Conservation (phyloP, 1,139 yeast genomes). For the Meyerozyma smithsonii region DNA sequence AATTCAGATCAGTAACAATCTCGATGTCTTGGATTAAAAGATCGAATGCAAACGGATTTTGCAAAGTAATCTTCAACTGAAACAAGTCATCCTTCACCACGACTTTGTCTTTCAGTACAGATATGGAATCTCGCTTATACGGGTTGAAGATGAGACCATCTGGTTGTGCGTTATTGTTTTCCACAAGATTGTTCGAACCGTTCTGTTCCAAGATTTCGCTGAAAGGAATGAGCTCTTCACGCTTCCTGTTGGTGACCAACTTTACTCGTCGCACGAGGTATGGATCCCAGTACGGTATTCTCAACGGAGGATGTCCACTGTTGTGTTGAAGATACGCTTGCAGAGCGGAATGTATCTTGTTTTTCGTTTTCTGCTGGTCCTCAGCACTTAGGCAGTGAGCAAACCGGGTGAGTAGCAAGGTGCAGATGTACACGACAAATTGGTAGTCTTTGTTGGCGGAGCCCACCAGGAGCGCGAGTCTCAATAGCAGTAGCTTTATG, state of each 20-base stretch:
- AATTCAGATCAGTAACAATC: constrained; percentile 31
- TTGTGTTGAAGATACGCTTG: constrained; percentile 8
- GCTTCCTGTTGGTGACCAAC: constrained; percentile 20
- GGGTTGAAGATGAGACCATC: constrained; percentile 33
- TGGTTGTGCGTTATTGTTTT: constrained; percentile 4
- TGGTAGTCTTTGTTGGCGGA: constrained; percentile 45
- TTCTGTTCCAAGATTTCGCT: constrained; percentile 20
- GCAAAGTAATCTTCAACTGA: constrained; percentile 52
- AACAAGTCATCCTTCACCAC: constrained; percentile 54
- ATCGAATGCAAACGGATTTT: constrained; percentile 80
- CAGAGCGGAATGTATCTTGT: constrained; percentile 20
- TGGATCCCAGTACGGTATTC: constrained; percentile 65
- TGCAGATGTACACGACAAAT: constrained; percentile 44
- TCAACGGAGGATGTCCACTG: constrained; percentile 14
- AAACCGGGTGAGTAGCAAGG: constrained; percentile 51
- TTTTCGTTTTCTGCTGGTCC: constrained; percentile 30
- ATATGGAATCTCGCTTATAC: constrained; percentile 12
- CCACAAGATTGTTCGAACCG: constrained; percentile 9
- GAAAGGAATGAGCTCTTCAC: constrained; percentile 31
- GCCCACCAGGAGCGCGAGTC: constrained; percentile 50
- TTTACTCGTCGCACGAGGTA: constrained; percentile 52
- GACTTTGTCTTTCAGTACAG: constrained; percentile 26
- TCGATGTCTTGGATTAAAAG: constrained; percentile 54
- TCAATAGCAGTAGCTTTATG: constrained; percentile 54
- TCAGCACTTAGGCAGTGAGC: constrained; percentile 41